Conservation (phyloP, 2,329 filamentous ascomycete species). For the Chaetomium sp. region DNA sequence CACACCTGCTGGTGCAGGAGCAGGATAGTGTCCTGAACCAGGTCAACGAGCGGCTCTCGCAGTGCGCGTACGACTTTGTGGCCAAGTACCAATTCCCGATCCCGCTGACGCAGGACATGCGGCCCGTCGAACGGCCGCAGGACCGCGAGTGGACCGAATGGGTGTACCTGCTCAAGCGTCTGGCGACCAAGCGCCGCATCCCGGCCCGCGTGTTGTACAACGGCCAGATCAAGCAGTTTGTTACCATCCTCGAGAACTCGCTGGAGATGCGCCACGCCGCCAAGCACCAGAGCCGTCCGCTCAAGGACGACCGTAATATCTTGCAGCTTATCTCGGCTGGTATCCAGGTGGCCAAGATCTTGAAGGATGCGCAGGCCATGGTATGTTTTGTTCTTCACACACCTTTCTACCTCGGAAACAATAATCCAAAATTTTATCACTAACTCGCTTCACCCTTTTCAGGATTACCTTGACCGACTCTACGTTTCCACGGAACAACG, state of each 20-base stretch:
- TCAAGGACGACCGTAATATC: slow-evolving; percentile 85
- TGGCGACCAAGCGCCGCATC: slow-evolving; percentile 80
- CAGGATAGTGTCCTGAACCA: slow-evolving; percentile 74
- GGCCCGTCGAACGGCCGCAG: slow-evolving; percentile 64
- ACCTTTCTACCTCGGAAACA: not conserved
- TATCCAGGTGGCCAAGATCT: slow-evolving; percentile 79
- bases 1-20: slow-evolving; percentile 74
- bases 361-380: slow-evolving; percentile 80
- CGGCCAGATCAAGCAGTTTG: slow-evolving; percentile 85
- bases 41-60: slow-evolving; percentile 78
- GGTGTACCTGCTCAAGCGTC: slow-evolving; percentile 78
- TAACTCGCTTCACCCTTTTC: not conserved
- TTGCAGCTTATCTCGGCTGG: slow-evolving; percentile 81
- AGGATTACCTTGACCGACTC: slow-evolving; percentile 66
- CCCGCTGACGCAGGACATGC: slow-evolving; percentile 74
- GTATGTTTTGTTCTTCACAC: slow-evolving; percentile 1
- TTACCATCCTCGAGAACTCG: slow-evolving; percentile 82
- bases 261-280: slow-evolving; percentile 82
- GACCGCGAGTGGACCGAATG: slow-evolving; percentile 89
- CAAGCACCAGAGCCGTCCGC: slow-evolving; percentile 72
- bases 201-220: slow-evolving; percentile 79
- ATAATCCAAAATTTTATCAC: not conserved
- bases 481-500: slow-evolving; percentile 76
- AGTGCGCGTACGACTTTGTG: slow-evolving; percentile 84
- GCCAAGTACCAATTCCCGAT: slow-evolving; percentile 89